Conservation (phyloP, 1,139 yeast genomes). For the Pichia sp. region DNA sequence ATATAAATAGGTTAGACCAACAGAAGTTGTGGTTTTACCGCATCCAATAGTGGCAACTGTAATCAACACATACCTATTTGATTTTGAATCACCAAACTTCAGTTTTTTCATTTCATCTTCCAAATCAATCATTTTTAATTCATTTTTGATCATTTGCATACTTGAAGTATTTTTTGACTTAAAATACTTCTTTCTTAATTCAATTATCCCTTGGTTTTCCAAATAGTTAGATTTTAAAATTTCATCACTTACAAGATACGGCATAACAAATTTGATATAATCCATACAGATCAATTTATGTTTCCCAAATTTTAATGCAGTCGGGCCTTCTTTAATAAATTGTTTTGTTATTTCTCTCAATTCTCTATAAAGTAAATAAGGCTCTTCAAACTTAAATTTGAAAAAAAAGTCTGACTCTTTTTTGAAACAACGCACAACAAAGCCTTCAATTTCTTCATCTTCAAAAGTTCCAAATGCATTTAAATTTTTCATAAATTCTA, state of each 20-base stretch:
- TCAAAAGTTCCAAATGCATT: conserved; percentile 67
- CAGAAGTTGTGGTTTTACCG: conserved; percentile 84
- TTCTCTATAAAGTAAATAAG: conserved; percentile 83
- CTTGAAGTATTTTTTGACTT: conserved; percentile 20
- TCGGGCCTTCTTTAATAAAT: conserved; percentile 41
- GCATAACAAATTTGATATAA: conserved; percentile 61
- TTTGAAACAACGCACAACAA: conserved; percentile 66
- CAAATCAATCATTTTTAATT: conserved; percentile 14
- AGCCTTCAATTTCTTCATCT: conserved; percentile 80
- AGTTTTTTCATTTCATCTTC: conserved; percentile 20
- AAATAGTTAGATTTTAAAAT: conserved; percentile 40
- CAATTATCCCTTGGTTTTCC: conserved; percentile 68
- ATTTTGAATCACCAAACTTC: conserved; percentile 20
- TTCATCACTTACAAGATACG: conserved; percentile 44
- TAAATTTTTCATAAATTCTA: conserved; percentile 48
- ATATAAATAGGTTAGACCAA: conserved; percentile 50
- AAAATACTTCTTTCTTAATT: conserved; percentile 57
- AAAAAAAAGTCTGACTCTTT: conserved; percentile 58
- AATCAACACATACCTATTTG: conserved; percentile 46
- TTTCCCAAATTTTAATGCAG: conserved; percentile 40
- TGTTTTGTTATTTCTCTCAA: conserved; percentile 80
- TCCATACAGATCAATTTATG: conserved; percentile 57
- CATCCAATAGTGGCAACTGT: conserved; percentile 93
- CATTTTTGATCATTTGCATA: conserved; percentile 28
- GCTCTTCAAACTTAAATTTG: conserved; percentile 93